These are phyloP conservation scores for Arbutus unedo DNA, from an alignment of 148 eudicot species.

Conservation along the genomic window DNA sequence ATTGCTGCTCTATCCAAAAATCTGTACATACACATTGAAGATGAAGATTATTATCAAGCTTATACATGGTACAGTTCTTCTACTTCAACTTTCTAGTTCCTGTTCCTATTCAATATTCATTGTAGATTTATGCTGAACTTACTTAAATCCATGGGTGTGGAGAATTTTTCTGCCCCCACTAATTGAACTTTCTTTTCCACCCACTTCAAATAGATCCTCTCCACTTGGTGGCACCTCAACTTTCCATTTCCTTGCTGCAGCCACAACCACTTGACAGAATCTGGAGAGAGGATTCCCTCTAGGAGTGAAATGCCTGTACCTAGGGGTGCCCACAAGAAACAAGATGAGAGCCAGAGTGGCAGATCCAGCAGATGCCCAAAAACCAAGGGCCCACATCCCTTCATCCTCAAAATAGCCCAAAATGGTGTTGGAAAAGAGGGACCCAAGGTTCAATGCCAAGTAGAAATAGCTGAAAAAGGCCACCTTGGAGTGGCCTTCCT, in stretches of 20 bases:
- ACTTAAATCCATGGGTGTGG: slow-evolving; percentile 65
- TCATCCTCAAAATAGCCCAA: slow-evolving; percentile 61
- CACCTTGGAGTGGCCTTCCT: slow-evolving; percentile 54
- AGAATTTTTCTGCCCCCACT: slow-evolving; percentile 46
- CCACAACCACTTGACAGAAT: slow-evolving; percentile 52
- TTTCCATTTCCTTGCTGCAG: slow-evolving; percentile 50
- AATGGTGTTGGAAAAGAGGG: slow-evolving; percentile 67
- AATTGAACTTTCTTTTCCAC: slow-evolving; percentile 31
- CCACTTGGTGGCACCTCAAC: slow-evolving; percentile 32
- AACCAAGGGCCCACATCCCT: slow-evolving; percentile 65
- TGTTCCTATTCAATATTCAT: background rate
- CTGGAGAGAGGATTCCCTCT: slow-evolving; percentile 58
- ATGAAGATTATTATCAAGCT: background rate
- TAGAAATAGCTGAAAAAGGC: slow-evolving; percentile 73
- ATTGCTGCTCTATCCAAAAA: slow-evolving; percentile 66
- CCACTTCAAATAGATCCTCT: slow-evolving; percentile 42
- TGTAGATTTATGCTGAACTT: slow-evolving; percentile 11
- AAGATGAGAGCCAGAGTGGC: slow-evolving; percentile 41
- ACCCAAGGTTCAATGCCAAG: slow-evolving; percentile 68
- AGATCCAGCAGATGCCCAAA: slow-evolving; percentile 57
- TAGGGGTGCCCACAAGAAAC: slow-evolving; percentile 56
- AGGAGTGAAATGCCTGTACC: slow-evolving; percentile 54
- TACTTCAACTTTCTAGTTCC: too few relatives aligned
- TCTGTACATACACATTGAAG: slow-evolving; percentile 24
- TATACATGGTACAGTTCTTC: too few relatives aligned